Percentiles rank a stretch among this genome's conserved stretches.
Evolutionary conservation across 2,329 filamentous ascomycete genomes (phyloP).

Genomic region (Exophiala xenobiotica): DNA sequence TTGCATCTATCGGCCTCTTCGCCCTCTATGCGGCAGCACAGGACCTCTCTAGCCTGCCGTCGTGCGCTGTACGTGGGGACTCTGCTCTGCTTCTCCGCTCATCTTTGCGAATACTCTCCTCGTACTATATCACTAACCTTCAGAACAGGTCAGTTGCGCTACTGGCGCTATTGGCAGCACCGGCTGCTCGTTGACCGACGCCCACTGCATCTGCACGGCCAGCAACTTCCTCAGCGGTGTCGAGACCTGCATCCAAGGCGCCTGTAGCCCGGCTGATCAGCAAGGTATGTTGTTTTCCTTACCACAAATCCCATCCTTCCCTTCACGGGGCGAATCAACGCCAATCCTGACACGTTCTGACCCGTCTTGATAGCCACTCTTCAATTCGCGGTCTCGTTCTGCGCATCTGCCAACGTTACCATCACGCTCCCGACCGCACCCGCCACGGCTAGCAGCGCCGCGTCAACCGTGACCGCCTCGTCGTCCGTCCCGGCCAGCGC

Average conservation of each 20-base stretch:
- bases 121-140: background rate
- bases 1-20: constrained; percentile 12
- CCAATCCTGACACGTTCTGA: background rate
- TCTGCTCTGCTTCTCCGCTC: too few species aligned
- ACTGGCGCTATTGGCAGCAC: constrained; percentile 18
- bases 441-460: constrained; percentile 8
- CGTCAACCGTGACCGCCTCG: constrained; percentile 3
- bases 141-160: constrained; percentile 13
- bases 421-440: constrained; percentile 43
- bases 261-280: constrained; percentile 19
- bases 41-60: constrained; percentile 14
- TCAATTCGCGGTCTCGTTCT: constrained; percentile 17
- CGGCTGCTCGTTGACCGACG: constrained; percentile 21
- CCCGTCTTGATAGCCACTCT: constrained; percentile 19
- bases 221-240: constrained; percentile 18
- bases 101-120: background rate
- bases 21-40: constrained; percentile 19
- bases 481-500: constrained; percentile 2
- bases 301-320: background rate
- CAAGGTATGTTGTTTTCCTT: constrained; percentile 13
- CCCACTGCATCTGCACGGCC: constrained; percentile 18
- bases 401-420: constrained; percentile 16
- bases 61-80: constrained; percentile 21
- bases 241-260: constrained; percentile 16
- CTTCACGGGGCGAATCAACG: background rate